Base-by-base conservation (phyloP, 306 rosid genomes). In the Gleditsia sinensis region DNA sequence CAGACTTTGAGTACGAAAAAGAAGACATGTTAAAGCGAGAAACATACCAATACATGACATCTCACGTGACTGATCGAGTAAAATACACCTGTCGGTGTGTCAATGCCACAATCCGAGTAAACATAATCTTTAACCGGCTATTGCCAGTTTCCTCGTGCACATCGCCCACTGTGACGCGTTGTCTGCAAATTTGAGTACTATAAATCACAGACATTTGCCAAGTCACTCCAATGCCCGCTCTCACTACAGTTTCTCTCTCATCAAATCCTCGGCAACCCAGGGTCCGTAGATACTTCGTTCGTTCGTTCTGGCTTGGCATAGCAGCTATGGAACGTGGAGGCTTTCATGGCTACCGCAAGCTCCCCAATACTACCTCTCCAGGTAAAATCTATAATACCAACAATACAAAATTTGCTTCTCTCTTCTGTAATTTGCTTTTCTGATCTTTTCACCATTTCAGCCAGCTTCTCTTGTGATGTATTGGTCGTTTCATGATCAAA, bases 281-380 rank as follows among this genome's bases (percentile, higher is more conserved):
- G n/a, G n/a, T n/a, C n/a, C n/a, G n/a, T n/a, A n/a, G n/a, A n/a
- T n/a, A n/a, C n/a, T 30, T 28, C 60, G 1, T 28, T 24, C 34
- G 11, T 24, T 59, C 23, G 8, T 58, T 32, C 25, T 4, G 7
- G 6, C 39, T 3, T 58, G 24, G 40, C 24, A 2, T 30, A 14
- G 23, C 51, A 23, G 33, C 23, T 33, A 86, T 88, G 96, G 92
- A 88, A 30, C 69, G 67, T 71, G 85, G 82, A 67, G 94, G 89
- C 80, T 91, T 85, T 79, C 90, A 88, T 64, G 94, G 96, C 79
- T 91, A 83, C 75, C 85, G 87, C 83, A 91, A 83, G 86, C 82
- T 79, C 73, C 80, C 87, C 77, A 83, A 67, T 82, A 23, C 81
- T 30, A 0, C 72, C 16, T 68, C 57, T 66, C 63, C 91, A 10